Conservation (phyloP, 176 grass and related monocot species). For the Avena sativa region DNA sequence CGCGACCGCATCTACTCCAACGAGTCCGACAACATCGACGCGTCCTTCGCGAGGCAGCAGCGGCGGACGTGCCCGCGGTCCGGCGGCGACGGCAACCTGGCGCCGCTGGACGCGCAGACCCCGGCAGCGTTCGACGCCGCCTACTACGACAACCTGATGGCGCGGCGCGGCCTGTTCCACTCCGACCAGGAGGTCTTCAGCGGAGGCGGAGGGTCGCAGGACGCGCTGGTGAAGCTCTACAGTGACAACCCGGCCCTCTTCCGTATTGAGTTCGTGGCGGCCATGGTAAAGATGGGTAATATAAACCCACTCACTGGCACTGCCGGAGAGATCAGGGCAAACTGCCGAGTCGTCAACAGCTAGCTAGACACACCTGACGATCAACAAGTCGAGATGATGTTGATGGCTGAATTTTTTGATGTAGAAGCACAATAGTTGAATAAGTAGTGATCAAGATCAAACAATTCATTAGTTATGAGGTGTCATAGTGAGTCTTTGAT, state of each 20-base stretch:
- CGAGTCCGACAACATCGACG: constrained; percentile 59
- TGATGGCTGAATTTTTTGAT: no score
- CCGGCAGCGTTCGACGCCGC: constrained; percentile 47
- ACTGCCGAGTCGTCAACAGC: not conserved
- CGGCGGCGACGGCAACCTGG: constrained; percentile 39
- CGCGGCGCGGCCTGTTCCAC: constrained; percentile 46
- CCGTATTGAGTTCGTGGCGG: constrained; percentile 41
- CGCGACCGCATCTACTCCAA: constrained; percentile 51
- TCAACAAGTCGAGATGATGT: no score
- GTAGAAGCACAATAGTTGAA: no score
- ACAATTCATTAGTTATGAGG: no score
- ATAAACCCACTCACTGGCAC: constrained; percentile 20
- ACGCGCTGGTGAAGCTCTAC: constrained; percentile 32
- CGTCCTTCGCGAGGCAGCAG: constrained; percentile 23
- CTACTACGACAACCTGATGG: constrained; percentile 52
- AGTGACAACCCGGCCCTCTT: constrained; percentile 12
- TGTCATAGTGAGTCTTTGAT: no score
- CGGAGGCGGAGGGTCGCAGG: constrained; percentile 52
- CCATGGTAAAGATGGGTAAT: constrained; percentile 54
- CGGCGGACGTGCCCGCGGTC: constrained; percentile 37
- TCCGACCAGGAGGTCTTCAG: constrained; percentile 71
- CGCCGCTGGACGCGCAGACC: constrained; percentile 48
- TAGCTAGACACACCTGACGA: no score
- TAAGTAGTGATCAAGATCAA: no score
- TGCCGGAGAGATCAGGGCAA: not conserved